These are phyloP conservation scores for Russula olivacea DNA, from an alignment of 768 basidiomycete species.

Conservation along the genomic window DNA sequence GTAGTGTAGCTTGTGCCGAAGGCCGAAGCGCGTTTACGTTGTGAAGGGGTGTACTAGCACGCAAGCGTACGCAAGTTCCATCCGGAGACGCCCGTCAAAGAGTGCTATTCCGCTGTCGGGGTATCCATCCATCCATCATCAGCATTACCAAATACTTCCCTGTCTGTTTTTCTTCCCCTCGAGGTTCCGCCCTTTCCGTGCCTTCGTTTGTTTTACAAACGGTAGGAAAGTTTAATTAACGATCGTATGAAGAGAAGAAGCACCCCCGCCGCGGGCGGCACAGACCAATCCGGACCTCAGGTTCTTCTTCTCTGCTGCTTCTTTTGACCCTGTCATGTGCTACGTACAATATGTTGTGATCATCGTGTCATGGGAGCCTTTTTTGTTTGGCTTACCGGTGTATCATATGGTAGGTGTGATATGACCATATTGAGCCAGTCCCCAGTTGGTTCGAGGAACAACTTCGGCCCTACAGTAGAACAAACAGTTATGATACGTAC, in stretches of 20 bases:
- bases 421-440: slow-evolving; percentile 1
- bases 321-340: slow-evolving; percentile 1
- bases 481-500: neutral
- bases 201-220: slow-evolving; percentile 13
- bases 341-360: neutral
- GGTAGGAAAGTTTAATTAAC: slow-evolving; percentile 11
- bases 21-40: neutral
- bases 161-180: neutral
- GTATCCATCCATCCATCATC: neutral
- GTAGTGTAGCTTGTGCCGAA: too few relatives aligned
- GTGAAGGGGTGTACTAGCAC: too few relatives aligned
- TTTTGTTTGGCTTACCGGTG: neutral
- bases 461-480: too few relatives aligned
- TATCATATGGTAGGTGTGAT: neutral
- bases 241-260: neutral
- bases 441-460: neutral
- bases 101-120: neutral
- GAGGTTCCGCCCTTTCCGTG: neutral
- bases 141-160: too few relatives aligned
- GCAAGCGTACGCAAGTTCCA: too few relatives aligned
- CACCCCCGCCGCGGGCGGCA: slow-evolving; percentile 1
- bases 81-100: neutral
- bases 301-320: neutral
- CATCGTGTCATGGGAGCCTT: neutral
- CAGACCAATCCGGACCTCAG: neutral